Conservation (phyloP, 805 yeast genomes). For the Spathaspora arborariae region DNA sequence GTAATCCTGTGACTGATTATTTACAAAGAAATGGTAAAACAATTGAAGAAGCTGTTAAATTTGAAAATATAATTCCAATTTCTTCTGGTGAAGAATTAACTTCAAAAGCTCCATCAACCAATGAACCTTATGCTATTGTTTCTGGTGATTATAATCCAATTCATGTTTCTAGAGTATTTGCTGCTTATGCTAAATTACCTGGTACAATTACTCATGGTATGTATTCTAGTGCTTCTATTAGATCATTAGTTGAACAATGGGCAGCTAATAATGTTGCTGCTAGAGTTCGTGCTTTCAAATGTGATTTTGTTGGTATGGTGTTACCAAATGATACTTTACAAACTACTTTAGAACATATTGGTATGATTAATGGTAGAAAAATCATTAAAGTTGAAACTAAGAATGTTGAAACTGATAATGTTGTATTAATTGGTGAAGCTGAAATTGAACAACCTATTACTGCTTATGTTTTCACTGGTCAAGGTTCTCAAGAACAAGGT, state of each 20-base stretch:
- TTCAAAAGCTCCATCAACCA: slow-evolving; percentile 88
- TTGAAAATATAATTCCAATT: slow-evolving; percentile 88
- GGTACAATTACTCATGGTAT: slow-evolving; percentile 99
- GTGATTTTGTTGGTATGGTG: slow-evolving; percentile 94
- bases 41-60: slow-evolving; percentile 87
- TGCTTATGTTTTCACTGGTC: slow-evolving; percentile 97
- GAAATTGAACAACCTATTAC: slow-evolving; percentile 98
- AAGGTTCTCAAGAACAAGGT: slow-evolving; percentile 99
- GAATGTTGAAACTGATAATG: slow-evolving; percentile 72
- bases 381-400: slow-evolving; percentile 86
- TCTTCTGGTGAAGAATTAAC: slow-evolving; percentile 58
- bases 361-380: slow-evolving; percentile 99
- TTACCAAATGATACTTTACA: slow-evolving; percentile 88
- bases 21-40: slow-evolving; percentile 87
- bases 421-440: slow-evolving; percentile 90
- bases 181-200: slow-evolving; percentile 87
- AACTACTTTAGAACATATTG: slow-evolving; percentile 89
- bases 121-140: slow-evolving; percentile 94
- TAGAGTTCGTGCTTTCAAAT: slow-evolving; percentile 91
- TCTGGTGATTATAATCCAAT: slow-evolving; percentile 99
- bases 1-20: slow-evolving; percentile 97
- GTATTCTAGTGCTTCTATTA: slow-evolving; percentile 95
- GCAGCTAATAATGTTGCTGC: slow-evolving; percentile 97
- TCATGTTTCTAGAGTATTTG: slow-evolving; percentile 93
- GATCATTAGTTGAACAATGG: slow-evolving; percentile 95